Conservation (phyloP, 139 green algal genomes). For the Mychonastes homosphaera region DNA sequence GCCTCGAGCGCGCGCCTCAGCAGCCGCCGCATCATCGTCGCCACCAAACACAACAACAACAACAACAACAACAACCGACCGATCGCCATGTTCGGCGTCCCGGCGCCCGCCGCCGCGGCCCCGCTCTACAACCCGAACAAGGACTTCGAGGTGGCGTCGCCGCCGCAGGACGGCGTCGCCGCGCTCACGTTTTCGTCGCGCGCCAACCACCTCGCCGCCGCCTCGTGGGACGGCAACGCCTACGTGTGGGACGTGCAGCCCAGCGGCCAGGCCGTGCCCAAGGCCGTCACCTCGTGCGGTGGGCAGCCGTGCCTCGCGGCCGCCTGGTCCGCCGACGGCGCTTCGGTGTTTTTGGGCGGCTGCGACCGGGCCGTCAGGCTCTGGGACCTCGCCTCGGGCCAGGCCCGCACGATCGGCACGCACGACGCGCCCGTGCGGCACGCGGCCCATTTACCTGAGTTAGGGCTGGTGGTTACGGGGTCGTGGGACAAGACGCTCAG, state of each 20-base stretch:
- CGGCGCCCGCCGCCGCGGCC: not conserved
- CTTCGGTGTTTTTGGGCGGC: constrained; percentile 48
- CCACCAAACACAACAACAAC: no score
- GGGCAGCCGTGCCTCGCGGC: constrained; percentile 72
- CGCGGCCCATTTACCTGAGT: constrained; percentile 55
- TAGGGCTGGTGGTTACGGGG: constrained; percentile 57
- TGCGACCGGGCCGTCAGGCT: constrained; percentile 89
- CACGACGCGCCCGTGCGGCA: constrained; percentile 78
- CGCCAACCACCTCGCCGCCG: constrained; percentile 80
- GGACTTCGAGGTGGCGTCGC: constrained; percentile 58
- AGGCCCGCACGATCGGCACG: constrained; percentile 57
- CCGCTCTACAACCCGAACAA: constrained; percentile 60
- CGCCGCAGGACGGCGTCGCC: constrained; percentile 66
- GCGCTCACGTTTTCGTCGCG: constrained; percentile 68
- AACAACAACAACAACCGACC: no score
- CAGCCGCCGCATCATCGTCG: no score
- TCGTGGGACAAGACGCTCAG: constrained; percentile 63
- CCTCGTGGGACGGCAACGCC: constrained; percentile 78
- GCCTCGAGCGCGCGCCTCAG: no score
- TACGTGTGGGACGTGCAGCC: constrained; percentile 37
- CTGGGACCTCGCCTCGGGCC: constrained; percentile 84
- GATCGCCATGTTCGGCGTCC: constrained; percentile 34
- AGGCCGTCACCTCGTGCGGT: constrained; percentile 63
- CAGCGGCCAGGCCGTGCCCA: constrained; percentile 61
- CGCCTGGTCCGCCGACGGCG: constrained; percentile 77